Evolutionary conservation across 495 filamentous ascomycete genomes (phyloP), one percentile per base, ranked within the genome.

Genomic region (Eremomyces bilateralis): DNA sequence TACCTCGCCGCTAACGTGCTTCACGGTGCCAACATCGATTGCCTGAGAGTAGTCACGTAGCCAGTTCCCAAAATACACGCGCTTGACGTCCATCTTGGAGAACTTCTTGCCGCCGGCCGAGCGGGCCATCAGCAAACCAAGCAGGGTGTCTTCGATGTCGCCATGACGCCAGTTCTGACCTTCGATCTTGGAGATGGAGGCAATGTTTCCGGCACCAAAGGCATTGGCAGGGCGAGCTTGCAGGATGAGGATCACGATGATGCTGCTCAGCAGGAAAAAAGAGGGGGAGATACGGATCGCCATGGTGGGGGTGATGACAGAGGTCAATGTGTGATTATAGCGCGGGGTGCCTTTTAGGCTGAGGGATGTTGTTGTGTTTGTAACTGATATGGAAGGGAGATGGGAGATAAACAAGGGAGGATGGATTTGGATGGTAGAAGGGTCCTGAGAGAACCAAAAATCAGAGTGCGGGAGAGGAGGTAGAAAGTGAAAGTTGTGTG

Each of bases 131-230:
- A 73, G 49, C 19, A 92, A 56, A 31, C 59, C 67, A 37, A 91
- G 67, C 15, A 92, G 65, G 20, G 75, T 69, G 62, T 93, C 83
- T 64, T 92, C 83, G 48, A 93, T 88, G 53, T 95, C 85, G 39
- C 83, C 83, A 71, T 93, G 83, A 31, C 83, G 80, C 79, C 80
- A 93, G 52, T 90, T 90, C 42, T 71, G 58, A 37, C 82, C 83
- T 48, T 84, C 80, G 34, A 85, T 65, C 43, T 65, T 71, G 32
- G 81, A 72, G 34, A 79, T 65, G 4, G 75, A 68, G 15, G 60
- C 61, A 44, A 90, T 85, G 51, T 85, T 88, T 24, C 80, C 81
- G 35, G 83, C 83, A 17, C 83, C 83, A 47, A 93, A 93, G 8
- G 77, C 83, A 47, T 73, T 57, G 1, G 71, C 62, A 11, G 78